Conservation (phyloP, 495 filamentous ascomycete genomes). For the Podospora tetraspora region DNA sequence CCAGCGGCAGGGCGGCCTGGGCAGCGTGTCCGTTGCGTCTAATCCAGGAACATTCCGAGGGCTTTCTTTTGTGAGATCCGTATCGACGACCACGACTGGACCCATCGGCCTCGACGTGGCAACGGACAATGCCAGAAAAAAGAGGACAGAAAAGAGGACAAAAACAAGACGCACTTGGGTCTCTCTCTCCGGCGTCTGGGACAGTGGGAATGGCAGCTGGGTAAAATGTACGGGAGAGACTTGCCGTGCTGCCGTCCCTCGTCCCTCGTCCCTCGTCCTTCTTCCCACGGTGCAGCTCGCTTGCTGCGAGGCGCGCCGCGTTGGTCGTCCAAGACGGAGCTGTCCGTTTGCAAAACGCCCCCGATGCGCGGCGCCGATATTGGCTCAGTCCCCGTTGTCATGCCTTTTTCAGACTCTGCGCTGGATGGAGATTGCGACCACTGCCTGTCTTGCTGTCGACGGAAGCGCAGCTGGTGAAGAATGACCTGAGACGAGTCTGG, state of each 20-base stretch:
- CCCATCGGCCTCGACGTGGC: not conserved
- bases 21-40: not conserved
- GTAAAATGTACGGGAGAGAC: conserved; percentile 14
- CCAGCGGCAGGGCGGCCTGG: conserved; percentile 14
- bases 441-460: not conserved
- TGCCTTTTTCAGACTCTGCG: not conserved
- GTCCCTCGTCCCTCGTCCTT: not conserved
- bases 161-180: conserved; percentile 17
- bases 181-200: conserved; percentile 12
- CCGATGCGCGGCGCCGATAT: not conserved
- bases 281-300: not conserved
- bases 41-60: not conserved
- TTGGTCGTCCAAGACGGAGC: not conserved
- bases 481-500: conserved; percentile 19
- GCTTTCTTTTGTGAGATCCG: conserved; percentile 1
- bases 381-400: not conserved
- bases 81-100: conserved; percentile 16
- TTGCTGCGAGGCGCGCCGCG: conserved; percentile 4
- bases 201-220: conserved; percentile 1
- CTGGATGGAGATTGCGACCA: not conserved
- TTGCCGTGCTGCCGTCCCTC: conserved; percentile 15
- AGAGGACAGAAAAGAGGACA: not conserved
- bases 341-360: not conserved
- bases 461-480: not conserved
- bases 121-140: conserved; percentile 4